Evolutionary conservation across 495 filamentous ascomycete genomes (phyloP).

Genomic region (Aspergillus sparsus): DNA sequence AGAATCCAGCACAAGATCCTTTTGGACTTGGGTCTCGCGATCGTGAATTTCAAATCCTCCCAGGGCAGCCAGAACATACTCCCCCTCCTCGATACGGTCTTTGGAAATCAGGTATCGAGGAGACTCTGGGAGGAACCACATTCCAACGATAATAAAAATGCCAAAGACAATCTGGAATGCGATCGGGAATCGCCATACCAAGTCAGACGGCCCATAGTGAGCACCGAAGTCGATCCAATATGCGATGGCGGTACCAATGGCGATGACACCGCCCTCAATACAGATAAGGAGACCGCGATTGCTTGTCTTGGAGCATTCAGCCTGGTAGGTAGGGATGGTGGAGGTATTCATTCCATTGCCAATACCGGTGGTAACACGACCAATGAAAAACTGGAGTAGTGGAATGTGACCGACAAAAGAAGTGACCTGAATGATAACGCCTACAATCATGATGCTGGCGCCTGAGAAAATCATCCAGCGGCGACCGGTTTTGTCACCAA

Average conservation of each 20-base stretch:
- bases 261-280: constrained; percentile 78
- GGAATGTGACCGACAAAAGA: constrained; percentile 46
- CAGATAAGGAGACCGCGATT: constrained; percentile 83
- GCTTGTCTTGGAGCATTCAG: constrained; percentile 70
- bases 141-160: constrained; percentile 62
- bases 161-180: constrained; percentile 80
- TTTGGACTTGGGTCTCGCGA: constrained; percentile 58
- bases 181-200: constrained; percentile 80
- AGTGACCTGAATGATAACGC: constrained; percentile 74
- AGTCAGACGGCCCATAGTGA: constrained; percentile 61
- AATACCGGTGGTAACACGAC: constrained; percentile 70
- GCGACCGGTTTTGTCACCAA: constrained; percentile 70
- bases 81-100: constrained; percentile 67
- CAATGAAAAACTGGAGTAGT: constrained; percentile 72
- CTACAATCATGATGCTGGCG: constrained; percentile 76
- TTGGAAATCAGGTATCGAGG: constrained; percentile 73
- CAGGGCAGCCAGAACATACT: constrained; percentile 69
- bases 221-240: constrained; percentile 88
- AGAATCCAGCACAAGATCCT: constrained; percentile 71
- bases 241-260: constrained; percentile 72
- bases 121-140: constrained; percentile 72
- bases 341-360: constrained; percentile 80
- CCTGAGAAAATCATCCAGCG: constrained; percentile 61
- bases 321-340: constrained; percentile 80
- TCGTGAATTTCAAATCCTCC: constrained; percentile 59